A percentile compares a stretch with the other conserved stretches of the same genome.
Evolutionary conservation across 495 filamentous ascomycete genomes (phyloP).

Genomic region (Acidomyces sp.): DNA sequence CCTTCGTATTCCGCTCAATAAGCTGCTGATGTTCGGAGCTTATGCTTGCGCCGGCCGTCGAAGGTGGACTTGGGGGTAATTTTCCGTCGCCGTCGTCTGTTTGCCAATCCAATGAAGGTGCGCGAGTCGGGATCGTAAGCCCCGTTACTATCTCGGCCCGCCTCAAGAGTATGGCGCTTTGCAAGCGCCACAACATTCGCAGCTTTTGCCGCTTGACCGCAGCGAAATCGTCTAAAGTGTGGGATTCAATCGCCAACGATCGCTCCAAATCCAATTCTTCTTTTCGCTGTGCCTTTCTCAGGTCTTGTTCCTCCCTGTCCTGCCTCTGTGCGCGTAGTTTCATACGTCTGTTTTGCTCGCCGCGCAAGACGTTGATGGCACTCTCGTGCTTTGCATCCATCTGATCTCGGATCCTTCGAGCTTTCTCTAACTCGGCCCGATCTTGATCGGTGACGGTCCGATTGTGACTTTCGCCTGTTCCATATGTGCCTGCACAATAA

Average conservation of each 20-base stretch:
- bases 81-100: too few species aligned
- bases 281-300: conserved; percentile 48
- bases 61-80: too few species aligned
- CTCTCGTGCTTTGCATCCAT: conserved; percentile 58
- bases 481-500: conserved; percentile 50
- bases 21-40: too few species aligned
- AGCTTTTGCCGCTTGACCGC: conserved; percentile 39
- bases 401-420: conserved; percentile 53
- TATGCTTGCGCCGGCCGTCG: too few species aligned
- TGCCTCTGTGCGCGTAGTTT: conserved; percentile 7
- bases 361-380: conserved; percentile 68
- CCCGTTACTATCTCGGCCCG: conserved; percentile 36
- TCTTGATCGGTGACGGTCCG: conserved; percentile 46
- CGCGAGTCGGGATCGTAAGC: not conserved
- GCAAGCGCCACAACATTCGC: conserved; percentile 46
- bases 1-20: too few species aligned
- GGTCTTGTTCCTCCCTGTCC: conserved; percentile 42
- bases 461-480: conserved; percentile 16
- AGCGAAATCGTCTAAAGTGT: conserved; percentile 45
- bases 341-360: conserved; percentile 50
- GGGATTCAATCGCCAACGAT: conserved; percentile 39
- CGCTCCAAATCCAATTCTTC: conserved; percentile 46
- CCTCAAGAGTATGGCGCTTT: conserved; percentile 47
- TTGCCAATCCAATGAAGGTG: not conserved
- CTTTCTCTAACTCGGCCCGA: conserved; percentile 51